Percentiles rank a stretch among this genome's conserved stretches.
phyloP scores from a whole-genome alignment of 805 yeast species.

The Monosporozyma yasuniensis region DNA sequence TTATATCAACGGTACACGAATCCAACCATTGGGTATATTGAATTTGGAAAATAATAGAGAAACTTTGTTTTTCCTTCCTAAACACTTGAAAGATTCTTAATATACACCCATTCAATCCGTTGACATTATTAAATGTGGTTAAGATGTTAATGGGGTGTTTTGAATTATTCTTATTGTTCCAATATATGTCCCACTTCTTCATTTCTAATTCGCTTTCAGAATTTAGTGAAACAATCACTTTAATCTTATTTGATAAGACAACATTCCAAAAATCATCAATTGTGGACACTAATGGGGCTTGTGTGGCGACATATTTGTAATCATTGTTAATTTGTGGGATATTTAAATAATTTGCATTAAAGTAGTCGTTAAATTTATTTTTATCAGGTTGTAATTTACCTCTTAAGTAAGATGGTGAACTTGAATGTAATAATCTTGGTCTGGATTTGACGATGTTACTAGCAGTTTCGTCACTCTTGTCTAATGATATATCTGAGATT shows the following conservation, averaged over 20 bases:
- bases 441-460: not conserved
- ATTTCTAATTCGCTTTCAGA: constrained; percentile 64
- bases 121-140: constrained; percentile 24
- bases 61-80: constrained; percentile 9
- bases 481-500: not conserved
- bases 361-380: constrained; percentile 44
- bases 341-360: constrained; percentile 74
- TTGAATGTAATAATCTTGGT: not conserved
- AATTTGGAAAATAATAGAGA: constrained; percentile 49
- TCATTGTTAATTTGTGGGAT: constrained; percentile 33
- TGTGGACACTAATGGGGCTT: constrained; percentile 77
- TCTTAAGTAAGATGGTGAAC: not conserved
- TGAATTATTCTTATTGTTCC: constrained; percentile 40
- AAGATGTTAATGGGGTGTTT: constrained; percentile 30
- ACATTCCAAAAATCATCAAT: constrained; percentile 87
- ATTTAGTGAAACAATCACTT: constrained; percentile 70
- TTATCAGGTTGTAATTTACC: not conserved
- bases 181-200: constrained; percentile 75
- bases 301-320: constrained; percentile 67
- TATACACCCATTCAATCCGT: constrained; percentile 27
- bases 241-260: constrained; percentile 51
- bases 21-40: constrained; percentile 82
- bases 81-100: constrained; percentile 26
- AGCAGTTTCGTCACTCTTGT: not conserved
- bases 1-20: constrained; percentile 50